These are phyloP conservation scores for Dendrobium nobile DNA, from an alignment of 106 monocot genomes.

Conservation along the genomic window DNA sequence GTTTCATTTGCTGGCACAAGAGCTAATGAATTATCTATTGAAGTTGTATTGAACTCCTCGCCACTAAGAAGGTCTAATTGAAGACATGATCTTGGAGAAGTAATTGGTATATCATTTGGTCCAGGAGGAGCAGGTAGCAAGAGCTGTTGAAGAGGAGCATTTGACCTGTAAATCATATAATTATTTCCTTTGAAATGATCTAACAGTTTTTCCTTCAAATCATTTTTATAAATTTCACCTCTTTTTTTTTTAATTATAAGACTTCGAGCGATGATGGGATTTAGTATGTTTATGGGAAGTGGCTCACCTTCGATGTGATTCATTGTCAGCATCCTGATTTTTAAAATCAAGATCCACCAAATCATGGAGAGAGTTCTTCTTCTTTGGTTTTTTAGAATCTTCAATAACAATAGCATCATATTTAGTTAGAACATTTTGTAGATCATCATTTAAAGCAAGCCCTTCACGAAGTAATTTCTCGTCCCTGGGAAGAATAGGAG, in stretches of 20 bases:
- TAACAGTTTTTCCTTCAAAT: neutral
- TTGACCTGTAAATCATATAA: slow-evolving; percentile 1
- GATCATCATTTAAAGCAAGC: slow-evolving; percentile 86
- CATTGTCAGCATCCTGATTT: slow-evolving; percentile 1
- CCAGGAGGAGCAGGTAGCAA: slow-evolving; percentile 36
- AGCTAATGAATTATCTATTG: slow-evolving; percentile 40
- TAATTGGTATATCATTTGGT: neutral
- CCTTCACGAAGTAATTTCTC: slow-evolving; percentile 70
- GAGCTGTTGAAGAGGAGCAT: slow-evolving; percentile 44
- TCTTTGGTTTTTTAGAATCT: slow-evolving; percentile 40
- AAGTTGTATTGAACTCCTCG: slow-evolving; percentile 29
- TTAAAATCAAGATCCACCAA: slow-evolving; percentile 36
- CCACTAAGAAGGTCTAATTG: slow-evolving; percentile 57
- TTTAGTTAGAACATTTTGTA: slow-evolving; percentile 71
- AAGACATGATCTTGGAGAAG: slow-evolving; percentile 8
- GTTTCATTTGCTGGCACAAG: slow-evolving; percentile 54
- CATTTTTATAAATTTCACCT: neutral
- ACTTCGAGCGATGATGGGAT: neutral
- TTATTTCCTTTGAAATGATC: slow-evolving; percentile 6
- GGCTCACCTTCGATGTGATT: slow-evolving; percentile 29
- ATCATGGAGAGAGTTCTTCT: slow-evolving; percentile 42
- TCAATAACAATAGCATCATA: slow-evolving; percentile 78
- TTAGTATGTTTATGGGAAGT: neutral
- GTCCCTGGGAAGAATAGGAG: slow-evolving; percentile 32
- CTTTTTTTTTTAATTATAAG: neutral